phyloP scores from a whole-genome alignment of 169 alveolate genomes.

The Babesia bovis region DNA sequence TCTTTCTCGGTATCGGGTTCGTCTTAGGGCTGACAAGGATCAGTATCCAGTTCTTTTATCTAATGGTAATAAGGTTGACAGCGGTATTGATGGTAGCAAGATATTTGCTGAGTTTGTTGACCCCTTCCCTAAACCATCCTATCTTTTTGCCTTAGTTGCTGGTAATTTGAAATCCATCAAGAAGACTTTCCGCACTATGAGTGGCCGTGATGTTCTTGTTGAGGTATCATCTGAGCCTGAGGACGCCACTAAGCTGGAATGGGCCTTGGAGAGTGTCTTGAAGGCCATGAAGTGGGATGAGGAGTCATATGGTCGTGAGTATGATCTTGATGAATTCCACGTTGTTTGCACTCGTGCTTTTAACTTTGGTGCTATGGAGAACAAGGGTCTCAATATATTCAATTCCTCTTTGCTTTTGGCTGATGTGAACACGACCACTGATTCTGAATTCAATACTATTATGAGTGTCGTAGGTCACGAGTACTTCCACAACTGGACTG shows the following conservation, averaged over 20 bases:
- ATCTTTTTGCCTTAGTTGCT: conserved; percentile 91
- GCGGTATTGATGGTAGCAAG: conserved; percentile 75
- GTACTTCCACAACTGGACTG: conserved; percentile 93
- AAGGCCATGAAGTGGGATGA: conserved; percentile 92
- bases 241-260: conserved; percentile 76
- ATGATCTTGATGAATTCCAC: conserved; percentile 87
- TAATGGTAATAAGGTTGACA: conserved; percentile 82
- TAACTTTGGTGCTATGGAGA: conserved; percentile 93
- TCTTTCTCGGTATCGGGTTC: conserved; percentile 80
- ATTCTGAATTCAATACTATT: conserved; percentile 83
- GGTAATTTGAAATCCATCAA: conserved; percentile 81
- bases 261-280: conserved; percentile 86
- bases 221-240: conserved; percentile 83
- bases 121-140: conserved; percentile 89
- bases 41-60: conserved; percentile 85
- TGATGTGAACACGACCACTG: conserved; percentile 84
- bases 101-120: conserved; percentile 87
- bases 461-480: conserved; percentile 90
- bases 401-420: conserved; percentile 88
- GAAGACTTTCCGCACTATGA: conserved; percentile 79
- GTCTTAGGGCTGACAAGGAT: conserved; percentile 84
- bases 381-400: conserved; percentile 89
- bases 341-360: conserved; percentile 88
- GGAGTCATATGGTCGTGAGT: conserved; percentile 87
- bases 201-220: conserved; percentile 77